A percentile compares a stretch with the other conserved stretches of the same genome.
These are phyloP conservation scores for Chenopodium album DNA, from an alignment of 148 eudicot species.

Conservation along the genomic window DNA sequence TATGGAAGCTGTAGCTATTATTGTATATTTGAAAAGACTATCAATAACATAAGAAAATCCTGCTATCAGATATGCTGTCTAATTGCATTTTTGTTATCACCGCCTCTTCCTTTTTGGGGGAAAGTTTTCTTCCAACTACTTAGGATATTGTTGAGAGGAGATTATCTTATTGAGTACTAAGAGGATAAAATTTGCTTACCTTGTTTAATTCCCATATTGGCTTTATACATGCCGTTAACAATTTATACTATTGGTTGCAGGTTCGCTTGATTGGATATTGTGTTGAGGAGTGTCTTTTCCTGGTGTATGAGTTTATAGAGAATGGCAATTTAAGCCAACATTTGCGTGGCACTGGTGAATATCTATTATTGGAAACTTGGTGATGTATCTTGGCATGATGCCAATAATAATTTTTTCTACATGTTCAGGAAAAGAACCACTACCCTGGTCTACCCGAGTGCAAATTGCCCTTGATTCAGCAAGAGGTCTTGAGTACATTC, in stretches of 20 bases:
- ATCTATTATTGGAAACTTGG: conserved; percentile 7
- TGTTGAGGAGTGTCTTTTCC: conserved; percentile 75
- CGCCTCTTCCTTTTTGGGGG: neutral
- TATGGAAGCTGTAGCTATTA: neutral
- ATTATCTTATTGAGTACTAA: neutral
- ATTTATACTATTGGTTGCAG: conserved; percentile 33
- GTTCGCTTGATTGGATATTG: conserved; percentile 92
- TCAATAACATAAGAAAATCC: neutral
- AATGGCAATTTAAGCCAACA: conserved; percentile 87
- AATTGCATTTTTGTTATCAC: neutral
- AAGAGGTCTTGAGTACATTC: conserved; percentile 48
- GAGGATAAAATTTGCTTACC: neutral
- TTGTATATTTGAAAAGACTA: neutral
- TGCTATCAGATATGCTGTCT: neutral
- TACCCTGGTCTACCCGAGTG: conserved; percentile 40
- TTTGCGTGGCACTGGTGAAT: conserved; percentile 68
- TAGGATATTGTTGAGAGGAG: neutral
- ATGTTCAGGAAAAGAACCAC: conserved; percentile 48
- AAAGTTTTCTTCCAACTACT: neutral
- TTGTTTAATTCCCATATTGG: neutral
- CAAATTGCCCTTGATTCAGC: conserved; percentile 54
- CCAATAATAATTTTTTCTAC: neutral
- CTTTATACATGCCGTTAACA: neutral
- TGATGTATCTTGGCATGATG: neutral
- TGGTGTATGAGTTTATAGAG: conserved; percentile 81